Conservation (phyloP, 768 basidiomycete genomes). For the Paxillus involutus region DNA sequence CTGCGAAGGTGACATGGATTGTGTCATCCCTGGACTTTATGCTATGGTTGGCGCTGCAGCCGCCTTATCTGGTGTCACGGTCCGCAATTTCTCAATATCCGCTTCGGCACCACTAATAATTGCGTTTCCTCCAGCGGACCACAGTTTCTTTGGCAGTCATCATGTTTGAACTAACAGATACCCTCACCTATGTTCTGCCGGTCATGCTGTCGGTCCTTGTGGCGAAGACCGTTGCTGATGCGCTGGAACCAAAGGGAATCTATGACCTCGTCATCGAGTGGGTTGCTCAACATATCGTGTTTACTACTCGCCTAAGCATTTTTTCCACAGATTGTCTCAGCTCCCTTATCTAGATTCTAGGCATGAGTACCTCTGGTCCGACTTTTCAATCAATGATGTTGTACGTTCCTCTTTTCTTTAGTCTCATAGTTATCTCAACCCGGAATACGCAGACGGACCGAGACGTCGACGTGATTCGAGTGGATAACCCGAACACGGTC, state of each 20-base stretch:
- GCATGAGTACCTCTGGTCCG: conserved; percentile 86
- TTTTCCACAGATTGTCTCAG: conserved; percentile 59
- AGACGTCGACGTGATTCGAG: conserved; percentile 65
- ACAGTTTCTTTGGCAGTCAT: conserved; percentile 96
- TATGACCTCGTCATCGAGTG: conserved; percentile 95
- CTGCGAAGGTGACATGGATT: conserved; percentile 66
- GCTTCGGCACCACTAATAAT: conserved; percentile 1
- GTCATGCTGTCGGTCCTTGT: conserved; percentile 88
- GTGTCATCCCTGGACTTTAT: conserved; percentile 88
- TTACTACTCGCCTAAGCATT: background rate
- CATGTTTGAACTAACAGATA: conserved; percentile 92
- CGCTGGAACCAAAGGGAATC: conserved; percentile 75
- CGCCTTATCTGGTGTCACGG: conserved; percentile 92
- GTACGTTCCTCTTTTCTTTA: conserved; percentile 44
- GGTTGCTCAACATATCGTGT: background rate
- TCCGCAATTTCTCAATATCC: conserved; percentile 29
- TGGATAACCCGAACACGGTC: conserved; percentile 77
- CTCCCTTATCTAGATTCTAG: conserved; percentile 93
- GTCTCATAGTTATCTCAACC: background rate
- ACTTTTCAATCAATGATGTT: conserved; percentile 71
- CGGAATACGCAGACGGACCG: conserved; percentile 54
- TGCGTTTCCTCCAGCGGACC: conserved; percentile 52
- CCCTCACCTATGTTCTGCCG: conserved; percentile 88
- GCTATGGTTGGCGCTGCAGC: conserved; percentile 98
- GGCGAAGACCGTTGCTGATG: conserved; percentile 35